Base-by-base conservation (phyloP, 2,329 filamentous ascomycete species). In the Ustulina deusta region DNA sequence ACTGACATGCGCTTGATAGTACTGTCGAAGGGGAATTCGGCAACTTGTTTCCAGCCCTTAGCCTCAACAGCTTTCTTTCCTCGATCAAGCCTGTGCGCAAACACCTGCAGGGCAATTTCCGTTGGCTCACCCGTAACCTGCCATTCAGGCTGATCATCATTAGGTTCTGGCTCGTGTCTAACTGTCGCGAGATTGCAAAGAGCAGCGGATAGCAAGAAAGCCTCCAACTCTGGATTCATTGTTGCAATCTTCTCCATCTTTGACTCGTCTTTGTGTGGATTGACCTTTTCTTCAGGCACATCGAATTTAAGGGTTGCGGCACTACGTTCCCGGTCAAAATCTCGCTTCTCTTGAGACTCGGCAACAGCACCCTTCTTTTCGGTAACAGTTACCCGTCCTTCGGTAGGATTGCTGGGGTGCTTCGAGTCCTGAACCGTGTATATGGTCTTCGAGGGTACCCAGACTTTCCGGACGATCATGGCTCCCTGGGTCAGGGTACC, bases 1-100 rank as follows among this genome's bases (percentile, higher is more conserved):
- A 93, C 91, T 9, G 90, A 92, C 91, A 94, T 94, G 74, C 90
- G 89, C 84, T 94, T 94, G 77, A 93, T 88, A 73, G 86, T 86
- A 63, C 90, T 92, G 78, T 94, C 91, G 74, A 94, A 94, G n/a
- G 91, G 91, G 69, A 92, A 92, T 74, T 94, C 92, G 60, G 89
- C 86, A 1, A 90, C 78, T 73, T 90, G 85, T 71, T 85, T 86
- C 88, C 89, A 90, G n/a, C 85, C 85, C 5, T 81, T 76, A 2
- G 74, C 78, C 64, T 86, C 84, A 2, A 89, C 79, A 0, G 77
- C 74, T 74, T 86, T 86, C 77, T 88, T 89, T 46, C 87, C 86
- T 27, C 82, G 81, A 52, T 84, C 81, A 76, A 93, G 93, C 44
- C 91, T 89, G 72, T 89, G 87, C 1, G 91, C 86, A 72, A 94